Base-by-base conservation (phyloP, 2,329 filamentous ascomycete genomes). In the Fusarium praegraminearum region DNA sequence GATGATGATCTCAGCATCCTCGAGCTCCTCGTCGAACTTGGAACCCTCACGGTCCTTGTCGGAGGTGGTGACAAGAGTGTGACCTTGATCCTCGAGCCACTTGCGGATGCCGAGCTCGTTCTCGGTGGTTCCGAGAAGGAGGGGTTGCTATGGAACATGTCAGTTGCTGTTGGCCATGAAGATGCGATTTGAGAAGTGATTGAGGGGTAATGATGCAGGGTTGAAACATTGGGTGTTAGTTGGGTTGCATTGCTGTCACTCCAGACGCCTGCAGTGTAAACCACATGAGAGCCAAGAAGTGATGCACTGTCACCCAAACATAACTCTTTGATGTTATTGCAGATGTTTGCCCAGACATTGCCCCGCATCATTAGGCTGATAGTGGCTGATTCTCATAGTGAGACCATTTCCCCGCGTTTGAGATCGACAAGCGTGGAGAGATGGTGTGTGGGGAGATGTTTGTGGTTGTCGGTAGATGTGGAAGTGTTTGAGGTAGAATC, bases 1-100 rank as follows among this genome's bases (percentile, higher is more conserved):
- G 84, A 99, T 98, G 88, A 99, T 98, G 83, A 99, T 87, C 83
- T 99, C 96, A 68, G 96, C 94, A 79, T 98, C 96, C 67, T 96
- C 94, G 57, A 99, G 89, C 85, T 99, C 93, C 85, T 94, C 88
- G 83, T 98, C 96, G 62, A 99, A 98, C 74, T 87, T 92, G 66
- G 95, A 98, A 87, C 91, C 88, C 84, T 93, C 92, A 73, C 93
- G 92, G 76, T 99, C 96, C 87, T 99, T 99, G 87, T 98, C 93
- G 46, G 94, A 97, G 72, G 96, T 99, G 77, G 96, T 99, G 75
- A 99, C 89, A 67, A 99, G 89, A 70, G 93, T 97, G 89, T 99
- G 96, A 77, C 96, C 96, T 82, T 97, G 91, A 68, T 95, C 93
- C 87, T 98, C 96, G 75, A 99, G 91, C 95, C 96, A 99, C 84